Evolutionary conservation across 2,329 filamentous ascomycete genomes (phyloP).

Genomic region (Escovopsis sp.): DNA sequence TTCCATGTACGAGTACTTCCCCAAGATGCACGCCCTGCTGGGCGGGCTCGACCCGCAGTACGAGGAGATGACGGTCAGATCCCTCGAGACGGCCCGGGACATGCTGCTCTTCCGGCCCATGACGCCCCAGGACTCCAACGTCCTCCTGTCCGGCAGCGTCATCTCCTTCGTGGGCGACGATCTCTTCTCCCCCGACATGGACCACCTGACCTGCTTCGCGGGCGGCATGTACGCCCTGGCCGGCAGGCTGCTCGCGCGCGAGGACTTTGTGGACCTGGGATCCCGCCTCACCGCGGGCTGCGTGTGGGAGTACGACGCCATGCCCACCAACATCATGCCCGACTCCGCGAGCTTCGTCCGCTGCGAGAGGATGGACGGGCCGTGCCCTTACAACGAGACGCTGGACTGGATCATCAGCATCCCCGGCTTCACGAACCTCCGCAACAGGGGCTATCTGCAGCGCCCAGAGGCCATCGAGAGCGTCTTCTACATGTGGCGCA

Average conservation of each 20-base stretch:
- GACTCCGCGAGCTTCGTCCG: conserved; percentile 29
- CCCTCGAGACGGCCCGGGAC: conserved; percentile 46
- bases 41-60: conserved; percentile 52
- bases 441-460: conserved; percentile 28
- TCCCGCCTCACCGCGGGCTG: conserved; percentile 36
- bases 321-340: conserved; percentile 39
- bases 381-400: conserved; percentile 20
- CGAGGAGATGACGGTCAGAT: conserved; percentile 45
- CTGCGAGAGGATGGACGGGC: conserved; percentile 19
- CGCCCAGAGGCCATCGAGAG: conserved; percentile 39
- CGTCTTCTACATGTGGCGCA: conserved; percentile 35
- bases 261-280: conserved; percentile 32
- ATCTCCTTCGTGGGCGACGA: conserved; percentile 15
- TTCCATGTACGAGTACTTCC: conserved; percentile 44
- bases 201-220: conserved; percentile 56
- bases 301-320: conserved; percentile 37
- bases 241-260: conserved; percentile 41
- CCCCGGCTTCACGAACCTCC: conserved; percentile 41
- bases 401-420: conserved; percentile 10
- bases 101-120: conserved; percentile 56
- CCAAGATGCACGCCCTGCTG: conserved; percentile 46
- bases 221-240: conserved; percentile 58
- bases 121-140: conserved; percentile 41
- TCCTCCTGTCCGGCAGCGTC: conserved; percentile 41
- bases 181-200: conserved; percentile 19